Evolutionary conservation across 768 basidiomycete species (phyloP).

Genomic region (Phylloporus arenicola): DNA sequence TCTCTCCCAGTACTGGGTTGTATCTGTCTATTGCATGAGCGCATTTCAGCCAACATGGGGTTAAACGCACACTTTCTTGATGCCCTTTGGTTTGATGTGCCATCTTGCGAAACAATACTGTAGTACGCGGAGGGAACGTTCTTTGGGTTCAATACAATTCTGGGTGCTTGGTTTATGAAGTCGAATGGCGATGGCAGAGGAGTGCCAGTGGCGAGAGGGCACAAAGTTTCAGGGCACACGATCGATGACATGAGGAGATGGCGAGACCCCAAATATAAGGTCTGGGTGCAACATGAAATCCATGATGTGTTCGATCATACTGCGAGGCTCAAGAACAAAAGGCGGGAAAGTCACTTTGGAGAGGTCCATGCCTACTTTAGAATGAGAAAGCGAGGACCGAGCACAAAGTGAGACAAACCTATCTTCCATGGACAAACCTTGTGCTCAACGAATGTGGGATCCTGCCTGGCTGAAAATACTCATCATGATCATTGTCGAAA

Average conservation of each 20-base stretch:
- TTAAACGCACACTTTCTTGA: constrained; percentile 89
- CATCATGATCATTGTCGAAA: constrained; percentile 51
- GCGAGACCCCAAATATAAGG: constrained; percentile 69
- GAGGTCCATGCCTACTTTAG: constrained; percentile 94
- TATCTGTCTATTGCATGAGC: constrained; percentile 48
- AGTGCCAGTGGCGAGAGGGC: not conserved
- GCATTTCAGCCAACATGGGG: not conserved
- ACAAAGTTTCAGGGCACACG: no score
- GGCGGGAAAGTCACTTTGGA: constrained; percentile 89
- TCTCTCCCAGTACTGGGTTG: constrained; percentile 94
- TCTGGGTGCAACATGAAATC: constrained; percentile 99
- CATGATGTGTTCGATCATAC: constrained; percentile 96
- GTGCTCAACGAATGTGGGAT: constrained; percentile 61
- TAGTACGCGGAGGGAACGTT: constrained; percentile 85
- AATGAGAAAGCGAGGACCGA: not conserved
- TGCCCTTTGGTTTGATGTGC: constrained; percentile 99
- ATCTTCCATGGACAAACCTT: constrained; percentile 59
- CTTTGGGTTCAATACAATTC: constrained; percentile 74
- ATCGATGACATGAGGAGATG: constrained; percentile 5
- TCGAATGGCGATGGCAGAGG: constrained; percentile 1
- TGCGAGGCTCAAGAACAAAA: constrained; percentile 94
- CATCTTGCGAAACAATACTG: constrained; percentile 97
- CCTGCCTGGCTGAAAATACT: constrained; percentile 70
- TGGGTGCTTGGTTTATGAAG: constrained; percentile 54
- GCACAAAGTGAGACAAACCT: constrained; percentile 42